Evolutionary conservation across 768 basidiomycete genomes (phyloP).

Genomic region (Boletus reticuloceps): DNA sequence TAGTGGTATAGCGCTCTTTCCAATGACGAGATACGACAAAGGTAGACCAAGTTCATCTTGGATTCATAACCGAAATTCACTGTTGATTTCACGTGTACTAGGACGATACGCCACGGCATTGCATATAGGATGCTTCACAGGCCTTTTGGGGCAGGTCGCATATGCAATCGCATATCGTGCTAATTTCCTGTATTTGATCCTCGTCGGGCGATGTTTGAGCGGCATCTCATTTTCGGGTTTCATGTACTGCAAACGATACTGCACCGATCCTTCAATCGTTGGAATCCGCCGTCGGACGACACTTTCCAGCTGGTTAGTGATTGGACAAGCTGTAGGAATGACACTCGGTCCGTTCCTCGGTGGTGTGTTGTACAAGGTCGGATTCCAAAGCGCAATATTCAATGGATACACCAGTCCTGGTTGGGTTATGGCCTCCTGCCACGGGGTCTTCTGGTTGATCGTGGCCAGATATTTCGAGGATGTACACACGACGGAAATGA

Average conservation of each 20-base stretch:
- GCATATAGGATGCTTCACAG: conserved; percentile 49
- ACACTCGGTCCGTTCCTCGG: conserved; percentile 63
- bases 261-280: conserved; percentile 63
- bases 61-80: conserved; percentile 44
- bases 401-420: conserved; percentile 68
- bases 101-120: conserved; percentile 56
- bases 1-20: conserved; percentile 56
- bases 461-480: conserved; percentile 40
- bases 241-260: conserved; percentile 51
- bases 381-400: conserved; percentile 53
- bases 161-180: conserved; percentile 61
- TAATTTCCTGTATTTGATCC: conserved; percentile 63
- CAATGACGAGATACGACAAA: conserved; percentile 53
- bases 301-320: conserved; percentile 57
- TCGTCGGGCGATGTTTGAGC: conserved; percentile 64
- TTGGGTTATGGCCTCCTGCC: conserved; percentile 56
- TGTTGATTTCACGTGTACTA: conserved; percentile 38
- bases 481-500: conserved; percentile 24
- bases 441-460: conserved; percentile 50
- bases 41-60: conserved; percentile 30
- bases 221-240: conserved; percentile 55
- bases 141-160: conserved; percentile 54
- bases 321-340: conserved; percentile 62
- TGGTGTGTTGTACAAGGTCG: conserved; percentile 59
- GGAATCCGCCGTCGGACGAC: conserved; percentile 61